These are phyloP conservation scores for Triticum turgidum DNA, from an alignment of 176 grass and related monocot species.

Conservation along the genomic window DNA sequence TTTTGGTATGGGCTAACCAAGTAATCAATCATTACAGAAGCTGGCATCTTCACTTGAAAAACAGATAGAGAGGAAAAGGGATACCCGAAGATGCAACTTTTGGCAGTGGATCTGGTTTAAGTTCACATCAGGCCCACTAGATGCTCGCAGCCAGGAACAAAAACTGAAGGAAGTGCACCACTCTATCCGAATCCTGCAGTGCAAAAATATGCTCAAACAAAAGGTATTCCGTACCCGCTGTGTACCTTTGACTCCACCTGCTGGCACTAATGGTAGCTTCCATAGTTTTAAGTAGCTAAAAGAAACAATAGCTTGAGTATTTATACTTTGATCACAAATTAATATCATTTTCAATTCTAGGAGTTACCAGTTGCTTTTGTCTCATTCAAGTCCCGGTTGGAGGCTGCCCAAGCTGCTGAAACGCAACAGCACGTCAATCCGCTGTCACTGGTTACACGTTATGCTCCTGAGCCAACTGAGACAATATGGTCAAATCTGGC, in stretches of 20 bases:
- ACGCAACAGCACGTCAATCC: slow-evolving; percentile 74
- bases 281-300: not conserved
- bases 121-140: slow-evolving; percentile 35
- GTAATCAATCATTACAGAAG: slow-evolving; percentile 43
- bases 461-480: slow-evolving; percentile 76
- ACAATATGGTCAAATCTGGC: slow-evolving; percentile 67
- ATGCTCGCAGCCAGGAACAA: slow-evolving; percentile 41
- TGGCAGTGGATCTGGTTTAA: slow-evolving; percentile 45
- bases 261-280: not conserved
- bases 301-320: not conserved
- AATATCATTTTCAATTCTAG: slow-evolving; percentile 40
- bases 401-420: slow-evolving; percentile 64
- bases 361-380: slow-evolving; percentile 88
- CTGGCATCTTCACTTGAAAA: slow-evolving; percentile 51
- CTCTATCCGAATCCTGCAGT: slow-evolving; percentile 53
- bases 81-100: slow-evolving; percentile 29
- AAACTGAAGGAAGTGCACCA: slow-evolving; percentile 45
- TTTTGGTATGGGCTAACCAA: slow-evolving; percentile 8
- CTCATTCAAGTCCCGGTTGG: slow-evolving; percentile 72
- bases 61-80: slow-evolving; percentile 47
- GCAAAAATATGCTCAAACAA: slow-evolving; percentile 61
- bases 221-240: slow-evolving; percentile 33
- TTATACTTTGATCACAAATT: not conserved
- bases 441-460: slow-evolving; percentile 59
- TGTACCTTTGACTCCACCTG: not conserved